Percentiles rank a stretch among this genome's conserved stretches.
phyloP scores from a whole-genome alignment of 108 stramenopile genomes.

The Nitzschia sp. region DNA sequence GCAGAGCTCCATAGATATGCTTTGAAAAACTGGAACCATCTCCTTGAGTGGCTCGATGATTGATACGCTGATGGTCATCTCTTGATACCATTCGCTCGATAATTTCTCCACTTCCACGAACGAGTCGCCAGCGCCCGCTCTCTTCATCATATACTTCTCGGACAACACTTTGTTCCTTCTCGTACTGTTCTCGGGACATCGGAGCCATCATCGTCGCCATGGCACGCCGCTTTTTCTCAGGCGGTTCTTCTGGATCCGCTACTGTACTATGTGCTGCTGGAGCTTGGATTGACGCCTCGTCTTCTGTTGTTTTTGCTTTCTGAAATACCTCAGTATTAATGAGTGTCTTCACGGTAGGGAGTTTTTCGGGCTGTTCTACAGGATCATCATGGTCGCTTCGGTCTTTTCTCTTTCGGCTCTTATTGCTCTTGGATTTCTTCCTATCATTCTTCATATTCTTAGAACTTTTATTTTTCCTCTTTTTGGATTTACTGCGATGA shows the following conservation, averaged over 20 bases:
- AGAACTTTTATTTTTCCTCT: not conserved
- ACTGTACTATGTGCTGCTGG: too few relatives aligned
- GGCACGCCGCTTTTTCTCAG: too few relatives aligned
- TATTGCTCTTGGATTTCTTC: too few relatives aligned
- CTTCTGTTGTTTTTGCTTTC: too few relatives aligned
- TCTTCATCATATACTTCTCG: conserved; percentile 87
- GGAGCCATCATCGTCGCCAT: conserved; percentile 78
- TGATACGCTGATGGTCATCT: conserved; percentile 73
- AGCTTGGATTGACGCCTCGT: too few relatives aligned
- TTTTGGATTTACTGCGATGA: conserved; percentile 5
- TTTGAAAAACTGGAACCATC: conserved; percentile 68
- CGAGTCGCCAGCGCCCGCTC: conserved; percentile 71
- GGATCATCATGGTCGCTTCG: too few relatives aligned
- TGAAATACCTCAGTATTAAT: too few relatives aligned
- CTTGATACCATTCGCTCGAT: conserved; percentile 88
- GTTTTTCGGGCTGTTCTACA: too few relatives aligned
- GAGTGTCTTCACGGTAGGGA: too few relatives aligned
- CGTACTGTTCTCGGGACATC: conserved; percentile 85
- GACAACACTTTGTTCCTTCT: conserved; percentile 61
- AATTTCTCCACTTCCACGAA: conserved; percentile 91
- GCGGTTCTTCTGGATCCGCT: too few relatives aligned
- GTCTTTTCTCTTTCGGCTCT: too few relatives aligned
- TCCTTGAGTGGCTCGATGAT: conserved; percentile 73
- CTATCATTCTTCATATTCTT: too few relatives aligned
- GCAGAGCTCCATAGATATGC: conserved; percentile 21